These are phyloP conservation scores for Rehmannia glutinosa DNA, from an alignment of 257 asterid species.

Conservation along the genomic window DNA sequence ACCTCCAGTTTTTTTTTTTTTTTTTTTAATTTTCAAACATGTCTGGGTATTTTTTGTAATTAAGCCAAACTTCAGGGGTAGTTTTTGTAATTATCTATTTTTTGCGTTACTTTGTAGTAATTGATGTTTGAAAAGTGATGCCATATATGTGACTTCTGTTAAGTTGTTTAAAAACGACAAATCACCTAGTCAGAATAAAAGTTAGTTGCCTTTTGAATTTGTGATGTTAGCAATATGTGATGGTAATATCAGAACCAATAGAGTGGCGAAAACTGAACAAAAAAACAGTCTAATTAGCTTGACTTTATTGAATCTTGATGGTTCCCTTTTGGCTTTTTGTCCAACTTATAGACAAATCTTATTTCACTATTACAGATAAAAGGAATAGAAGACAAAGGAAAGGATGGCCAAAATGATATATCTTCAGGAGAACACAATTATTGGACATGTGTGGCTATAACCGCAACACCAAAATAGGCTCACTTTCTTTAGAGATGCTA, in stretches of 20 bases:
- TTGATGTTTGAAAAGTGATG: too few species aligned
- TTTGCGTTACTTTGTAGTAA: too few species aligned
- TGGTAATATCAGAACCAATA: neutral
- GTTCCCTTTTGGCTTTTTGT: neutral
- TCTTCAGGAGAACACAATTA: neutral
- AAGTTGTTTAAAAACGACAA: neutral
- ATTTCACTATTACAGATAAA: neutral
- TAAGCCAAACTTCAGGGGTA: too few species aligned
- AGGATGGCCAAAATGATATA: neutral
- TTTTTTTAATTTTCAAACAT: too few species aligned
- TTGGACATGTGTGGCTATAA: conserved; percentile 6
- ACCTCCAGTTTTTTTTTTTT: too few species aligned
- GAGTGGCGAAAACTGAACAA: neutral
- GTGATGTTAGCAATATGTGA: too few species aligned
- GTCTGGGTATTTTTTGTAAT: too few species aligned
- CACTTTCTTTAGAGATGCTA: neutral
- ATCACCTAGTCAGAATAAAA: too few species aligned
- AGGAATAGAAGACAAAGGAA: neutral
- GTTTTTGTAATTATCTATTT: too few species aligned
- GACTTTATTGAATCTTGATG: neutral
- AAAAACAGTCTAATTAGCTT: neutral
- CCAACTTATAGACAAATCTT: neutral
- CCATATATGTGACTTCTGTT: neutral
- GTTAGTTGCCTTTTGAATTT: too few species aligned
- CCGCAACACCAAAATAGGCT: neutral